Evolutionary conservation across 2,329 filamentous ascomycete species (phyloP).

Genomic region (Zasmidium citrigriseum): DNA sequence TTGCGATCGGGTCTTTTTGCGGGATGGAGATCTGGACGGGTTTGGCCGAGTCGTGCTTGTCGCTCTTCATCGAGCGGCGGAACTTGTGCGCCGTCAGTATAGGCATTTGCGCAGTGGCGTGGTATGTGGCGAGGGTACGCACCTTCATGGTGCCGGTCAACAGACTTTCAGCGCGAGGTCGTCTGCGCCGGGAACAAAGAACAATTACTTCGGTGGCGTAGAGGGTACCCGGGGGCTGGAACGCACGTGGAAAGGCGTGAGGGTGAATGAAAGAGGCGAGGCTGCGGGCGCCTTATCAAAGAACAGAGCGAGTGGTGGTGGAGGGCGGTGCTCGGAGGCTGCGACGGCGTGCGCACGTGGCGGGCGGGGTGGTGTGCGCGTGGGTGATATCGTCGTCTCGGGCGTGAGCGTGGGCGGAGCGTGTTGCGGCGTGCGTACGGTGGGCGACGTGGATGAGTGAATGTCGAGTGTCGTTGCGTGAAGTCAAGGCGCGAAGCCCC

Average conservation of each 20-base stretch:
- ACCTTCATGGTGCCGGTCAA: constrained; percentile 23
- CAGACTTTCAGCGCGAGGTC: background rate
- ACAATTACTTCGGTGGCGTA: background rate
- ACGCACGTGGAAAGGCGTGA: background rate
- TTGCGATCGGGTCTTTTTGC: constrained; percentile 82
- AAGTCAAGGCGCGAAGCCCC: too few species aligned
- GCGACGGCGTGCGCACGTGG: background rate
- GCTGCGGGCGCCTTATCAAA: background rate
- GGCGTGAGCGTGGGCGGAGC: too few species aligned
- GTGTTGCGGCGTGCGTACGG: background rate
- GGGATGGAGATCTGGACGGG: constrained; percentile 74
- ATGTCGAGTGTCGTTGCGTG: background rate
- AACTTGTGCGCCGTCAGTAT: constrained; percentile 46
- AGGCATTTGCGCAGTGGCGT: constrained; percentile 1
- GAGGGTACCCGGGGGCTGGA: background rate
- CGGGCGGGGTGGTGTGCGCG: background rate
- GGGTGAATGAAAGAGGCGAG: background rate
- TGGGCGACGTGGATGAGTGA: background rate
- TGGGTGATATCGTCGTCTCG: background rate
- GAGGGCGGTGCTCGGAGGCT: background rate
- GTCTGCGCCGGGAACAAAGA: background rate
- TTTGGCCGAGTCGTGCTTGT: constrained; percentile 67
- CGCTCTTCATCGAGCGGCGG: constrained; percentile 85
- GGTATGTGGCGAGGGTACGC: constrained; percentile 7
- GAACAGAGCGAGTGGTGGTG: background rate